Conservation (phyloP, 1,284 basidiomycete genomes). For the Retiboletus flavoniger region DNA sequence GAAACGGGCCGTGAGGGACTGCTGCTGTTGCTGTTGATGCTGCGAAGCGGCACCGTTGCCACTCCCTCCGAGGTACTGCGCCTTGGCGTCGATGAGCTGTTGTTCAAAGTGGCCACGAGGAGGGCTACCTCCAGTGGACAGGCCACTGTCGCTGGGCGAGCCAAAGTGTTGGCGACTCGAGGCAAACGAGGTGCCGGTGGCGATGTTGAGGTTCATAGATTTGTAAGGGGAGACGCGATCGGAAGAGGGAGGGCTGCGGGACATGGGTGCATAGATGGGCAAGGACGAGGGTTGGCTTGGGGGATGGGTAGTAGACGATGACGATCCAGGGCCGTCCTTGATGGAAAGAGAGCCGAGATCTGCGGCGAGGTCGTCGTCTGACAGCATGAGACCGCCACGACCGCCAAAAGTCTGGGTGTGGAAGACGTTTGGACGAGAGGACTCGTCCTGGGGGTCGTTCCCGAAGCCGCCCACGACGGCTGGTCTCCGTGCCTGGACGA, state of each 20-base stretch:
- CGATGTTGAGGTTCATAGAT: conserved; percentile 55
- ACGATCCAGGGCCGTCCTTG: conserved; percentile 46
- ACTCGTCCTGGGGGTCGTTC: conserved; percentile 47
- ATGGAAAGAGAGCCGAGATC: conserved; percentile 67
- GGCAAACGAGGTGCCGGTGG: conserved; percentile 41
- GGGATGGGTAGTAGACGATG: conserved; percentile 44
- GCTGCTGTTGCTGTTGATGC: conserved; percentile 22
- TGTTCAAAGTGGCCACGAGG: conserved; percentile 42
- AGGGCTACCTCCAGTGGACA: conserved; percentile 43
- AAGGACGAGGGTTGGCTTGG: conserved; percentile 63
- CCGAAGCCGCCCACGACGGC: conserved; percentile 62
- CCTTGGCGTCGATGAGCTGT: conserved; percentile 39
- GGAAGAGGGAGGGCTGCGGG: conserved; percentile 56
- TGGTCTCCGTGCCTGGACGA: conserved; percentile 72
- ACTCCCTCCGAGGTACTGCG: conserved; percentile 33
- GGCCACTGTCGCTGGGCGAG: conserved; percentile 58
- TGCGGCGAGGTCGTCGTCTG: conserved; percentile 79
- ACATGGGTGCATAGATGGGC: conserved; percentile 68
- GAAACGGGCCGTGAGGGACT: conserved; percentile 52
- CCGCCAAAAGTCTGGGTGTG: conserved; percentile 24
- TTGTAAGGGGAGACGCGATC: conserved; percentile 59
- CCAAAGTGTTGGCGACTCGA: conserved; percentile 48
- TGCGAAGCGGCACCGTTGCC: conserved; percentile 29
- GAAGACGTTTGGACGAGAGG: conserved; percentile 29
- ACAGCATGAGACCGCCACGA: conserved; percentile 60